These are phyloP conservation scores for Kodamaea suecica DNA, from an alignment of 1,139 yeast genomes.

Conservation along the genomic window DNA sequence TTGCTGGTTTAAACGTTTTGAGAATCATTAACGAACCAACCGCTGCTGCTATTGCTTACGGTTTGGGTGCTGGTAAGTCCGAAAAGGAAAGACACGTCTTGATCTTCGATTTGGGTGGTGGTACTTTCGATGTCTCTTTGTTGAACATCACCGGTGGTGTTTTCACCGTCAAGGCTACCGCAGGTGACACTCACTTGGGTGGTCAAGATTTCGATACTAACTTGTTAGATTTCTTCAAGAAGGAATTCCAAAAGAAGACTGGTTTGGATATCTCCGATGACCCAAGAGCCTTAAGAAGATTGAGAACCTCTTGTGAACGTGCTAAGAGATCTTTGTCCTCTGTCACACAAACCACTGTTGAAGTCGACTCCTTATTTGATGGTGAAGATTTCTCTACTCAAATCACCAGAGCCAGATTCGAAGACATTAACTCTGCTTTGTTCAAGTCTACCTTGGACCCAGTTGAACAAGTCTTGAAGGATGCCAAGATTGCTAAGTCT, in stretches of 20 bases:
- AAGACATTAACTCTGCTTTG: conserved; percentile 92
- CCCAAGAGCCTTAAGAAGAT: conserved; percentile 96
- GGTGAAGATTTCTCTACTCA: conserved; percentile 97
- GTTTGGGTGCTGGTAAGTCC: conserved; percentile 92
- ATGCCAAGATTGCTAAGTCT: conserved; percentile 87
- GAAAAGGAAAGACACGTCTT: conserved; percentile 86
- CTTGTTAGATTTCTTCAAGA: conserved; percentile 89
- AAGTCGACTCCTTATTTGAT: conserved; percentile 93
- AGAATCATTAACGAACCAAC: conserved; percentile 98
- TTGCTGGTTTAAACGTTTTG: conserved; percentile 93
- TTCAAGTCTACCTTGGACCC: conserved; percentile 97
- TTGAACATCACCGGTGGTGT: conserved; percentile 98
- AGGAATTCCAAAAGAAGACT: conserved; percentile 96
- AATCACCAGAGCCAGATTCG: conserved; percentile 99
- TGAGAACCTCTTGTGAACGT: conserved; percentile 99
- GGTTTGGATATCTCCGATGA: conserved; percentile 88
- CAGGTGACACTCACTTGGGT: conserved; percentile 99
- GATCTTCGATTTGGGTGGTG: conserved; percentile 97
- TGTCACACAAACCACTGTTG: conserved; percentile 93
- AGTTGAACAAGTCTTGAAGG: conserved; percentile 96
- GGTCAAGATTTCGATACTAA: conserved; percentile 99
- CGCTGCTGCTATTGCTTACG: conserved; percentile 98
- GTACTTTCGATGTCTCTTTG: conserved; percentile 97
- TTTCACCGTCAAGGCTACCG: conserved; percentile 98
- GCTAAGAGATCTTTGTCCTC: conserved; percentile 99